Evolutionary conservation across 768 basidiomycete genomes (phyloP), one percentile per base, ranked within the genome.

Genomic region (Tremella mesenterica): DNA sequence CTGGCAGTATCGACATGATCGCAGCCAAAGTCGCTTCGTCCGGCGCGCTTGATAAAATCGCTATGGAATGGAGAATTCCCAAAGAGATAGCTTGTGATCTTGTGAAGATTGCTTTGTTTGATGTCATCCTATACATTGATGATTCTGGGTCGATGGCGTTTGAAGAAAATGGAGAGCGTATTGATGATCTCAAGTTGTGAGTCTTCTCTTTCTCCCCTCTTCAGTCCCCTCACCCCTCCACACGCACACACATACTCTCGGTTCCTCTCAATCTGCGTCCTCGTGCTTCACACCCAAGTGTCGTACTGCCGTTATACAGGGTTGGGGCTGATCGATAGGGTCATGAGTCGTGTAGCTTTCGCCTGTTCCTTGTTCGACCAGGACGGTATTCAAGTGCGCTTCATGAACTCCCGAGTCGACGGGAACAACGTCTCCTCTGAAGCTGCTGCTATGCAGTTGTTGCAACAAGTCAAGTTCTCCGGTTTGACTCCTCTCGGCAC

Each of bases 321-420:
- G 28, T 16, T 28, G 23, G 10, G 10, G 27, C 57, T 61, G 44
- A 59, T 2, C 16, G 12, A 14, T 7, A 54, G 67, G 18, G 64
- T 75, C 57, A 46, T 74, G 23, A 67, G 65, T 23, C 57, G 74
- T 50, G 73, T 75, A 39, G 74, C 74, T n/a, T 75, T 61, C 46
- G 75, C 73, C 9, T 63, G 70, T 18, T 63, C 65, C 4, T 60
- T 75, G 31, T 74, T 74, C 58, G 75, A 75, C 61, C 61, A 69
- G 13, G 76, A 77, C 50, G 76, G 76, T 39, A 75, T 76, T 50
- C 70, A 72, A 39, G 69, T 76, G 44, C 61, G 75, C 45, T 76
- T 75, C 69, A 68, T 76, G 65, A 77, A 76, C 70, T 65, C 58
- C 21, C 61, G 68, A 9, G 52, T 69, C 45, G 73, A 75, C 29